Percentiles rank a stretch among this genome's conserved stretches.
phyloP scores from a whole-genome alignment of 176 grass and related monocot species.

The Oropetium thomaeum region DNA sequence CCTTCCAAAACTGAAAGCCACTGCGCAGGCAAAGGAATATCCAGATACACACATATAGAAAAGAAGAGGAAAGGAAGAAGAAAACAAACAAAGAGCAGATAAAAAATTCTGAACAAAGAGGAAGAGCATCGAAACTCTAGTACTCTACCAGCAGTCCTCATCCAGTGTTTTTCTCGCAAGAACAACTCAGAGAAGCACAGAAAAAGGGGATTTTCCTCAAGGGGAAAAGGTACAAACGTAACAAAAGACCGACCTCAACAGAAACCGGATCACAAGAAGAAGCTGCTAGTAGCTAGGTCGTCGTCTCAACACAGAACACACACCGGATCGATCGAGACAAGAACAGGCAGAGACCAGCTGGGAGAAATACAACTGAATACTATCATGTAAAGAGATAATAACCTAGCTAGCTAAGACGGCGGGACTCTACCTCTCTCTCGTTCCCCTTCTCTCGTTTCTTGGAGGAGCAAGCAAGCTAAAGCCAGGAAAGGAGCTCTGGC shows the following conservation, averaged over 20 bases:
- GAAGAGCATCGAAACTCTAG: too few relatives aligned
- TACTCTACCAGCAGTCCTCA: neutral
- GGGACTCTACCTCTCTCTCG: neutral
- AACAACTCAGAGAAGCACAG: slow-evolving; percentile 35
- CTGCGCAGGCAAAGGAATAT: slow-evolving; percentile 14
- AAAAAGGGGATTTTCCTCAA: slow-evolving; percentile 31
- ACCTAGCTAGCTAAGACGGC: slow-evolving; percentile 34
- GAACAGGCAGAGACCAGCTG: too few relatives aligned
- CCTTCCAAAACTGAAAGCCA: slow-evolving; percentile 15
- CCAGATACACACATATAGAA: slow-evolving; percentile 21
- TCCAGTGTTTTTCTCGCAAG: slow-evolving; percentile 24
- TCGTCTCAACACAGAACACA: too few relatives aligned
- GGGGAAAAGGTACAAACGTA: slow-evolving; percentile 39
- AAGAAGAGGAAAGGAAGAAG: neutral
- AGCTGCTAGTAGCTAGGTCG: too few relatives aligned
- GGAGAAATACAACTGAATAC: slow-evolving; percentile 16
- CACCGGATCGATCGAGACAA: too few relatives aligned
- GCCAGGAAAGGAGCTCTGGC: slow-evolving; percentile 14
- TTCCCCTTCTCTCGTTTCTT: slow-evolving; percentile 27
- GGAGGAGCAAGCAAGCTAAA: slow-evolving; percentile 19
- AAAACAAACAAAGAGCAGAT: neutral
- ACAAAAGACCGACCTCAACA: neutral
- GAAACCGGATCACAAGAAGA: slow-evolving; percentile 18
- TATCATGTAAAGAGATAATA: slow-evolving; percentile 40
- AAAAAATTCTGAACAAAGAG: neutral